Conservation (phyloP, 768 basidiomycete genomes). For the Leccinum fibrillosum region DNA sequence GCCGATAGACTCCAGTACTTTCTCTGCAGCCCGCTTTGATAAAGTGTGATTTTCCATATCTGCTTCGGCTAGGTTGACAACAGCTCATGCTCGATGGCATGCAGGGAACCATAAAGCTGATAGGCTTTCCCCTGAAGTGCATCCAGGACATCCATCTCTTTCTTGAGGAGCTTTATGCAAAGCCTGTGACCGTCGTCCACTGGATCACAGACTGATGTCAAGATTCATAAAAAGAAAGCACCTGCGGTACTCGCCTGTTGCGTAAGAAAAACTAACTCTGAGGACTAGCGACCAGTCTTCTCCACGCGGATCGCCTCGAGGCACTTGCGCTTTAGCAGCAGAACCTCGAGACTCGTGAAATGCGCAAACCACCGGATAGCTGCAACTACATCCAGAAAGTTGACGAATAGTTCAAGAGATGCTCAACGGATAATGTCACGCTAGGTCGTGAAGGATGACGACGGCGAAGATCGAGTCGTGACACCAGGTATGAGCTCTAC, state of each 20-base stretch:
- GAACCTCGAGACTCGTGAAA: not conserved
- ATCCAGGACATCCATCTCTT: slow-evolving; percentile 24
- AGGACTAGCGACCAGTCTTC: slow-evolving; percentile 28
- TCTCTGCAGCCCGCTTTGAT: not conserved
- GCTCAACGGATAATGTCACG: no score
- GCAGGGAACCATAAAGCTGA: slow-evolving; percentile 14
- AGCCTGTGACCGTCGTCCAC: slow-evolving; percentile 30
- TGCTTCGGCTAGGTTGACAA: not conserved
- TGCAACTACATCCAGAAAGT: not conserved
- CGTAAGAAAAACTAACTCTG: slow-evolving; percentile 30
- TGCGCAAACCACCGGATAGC: not conserved
- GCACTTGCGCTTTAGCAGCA: slow-evolving; percentile 16
- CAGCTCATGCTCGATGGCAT: not conserved
- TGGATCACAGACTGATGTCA: slow-evolving; percentile 1
- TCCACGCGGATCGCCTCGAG: slow-evolving; percentile 32
- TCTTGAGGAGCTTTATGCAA: slow-evolving; percentile 28
- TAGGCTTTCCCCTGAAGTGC: slow-evolving; percentile 19
- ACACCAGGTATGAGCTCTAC: no score
- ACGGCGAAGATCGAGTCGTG: no score
- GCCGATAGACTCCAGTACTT: not conserved
- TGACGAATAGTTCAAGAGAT: not conserved
- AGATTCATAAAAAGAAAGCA: not conserved
- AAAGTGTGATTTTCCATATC: not conserved
- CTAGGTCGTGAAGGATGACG: no score
- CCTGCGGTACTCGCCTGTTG: slow-evolving; percentile 1